Percentiles rank a stretch among this genome's conserved stretches.
These are phyloP conservation scores for Chaetomiaceae sp. DNA, from an alignment of 2,329 filamentous ascomycete genomes.

Conservation along the genomic window DNA sequence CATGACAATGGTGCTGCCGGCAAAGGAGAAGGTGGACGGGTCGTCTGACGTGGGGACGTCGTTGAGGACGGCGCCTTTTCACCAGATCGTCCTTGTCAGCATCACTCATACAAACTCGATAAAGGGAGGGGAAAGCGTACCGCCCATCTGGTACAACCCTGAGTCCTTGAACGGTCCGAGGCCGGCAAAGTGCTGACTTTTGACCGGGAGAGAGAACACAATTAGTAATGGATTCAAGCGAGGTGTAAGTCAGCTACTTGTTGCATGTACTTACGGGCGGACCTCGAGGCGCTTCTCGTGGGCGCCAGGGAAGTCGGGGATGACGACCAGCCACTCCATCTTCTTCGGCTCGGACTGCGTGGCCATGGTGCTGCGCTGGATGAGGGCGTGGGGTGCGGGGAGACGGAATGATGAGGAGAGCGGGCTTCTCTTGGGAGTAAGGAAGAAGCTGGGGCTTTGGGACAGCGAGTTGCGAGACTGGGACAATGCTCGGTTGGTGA, in stretches of 20 bases:
- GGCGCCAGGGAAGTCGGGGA: slow-evolving; percentile 61
- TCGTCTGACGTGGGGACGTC: slow-evolving; percentile 60
- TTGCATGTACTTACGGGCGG: slow-evolving; percentile 45
- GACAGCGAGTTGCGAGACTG: not conserved
- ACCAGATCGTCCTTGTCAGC: too few relatives aligned
- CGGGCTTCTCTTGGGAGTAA: too few relatives aligned
- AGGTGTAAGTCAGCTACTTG: too few relatives aligned
- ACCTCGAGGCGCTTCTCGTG: slow-evolving; percentile 59
- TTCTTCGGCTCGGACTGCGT: slow-evolving; percentile 37
- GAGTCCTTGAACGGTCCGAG: slow-evolving; percentile 49
- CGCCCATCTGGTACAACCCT: slow-evolving; percentile 61
- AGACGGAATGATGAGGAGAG: not conserved
- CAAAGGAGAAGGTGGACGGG: slow-evolving; percentile 59
- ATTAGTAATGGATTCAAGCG: too few relatives aligned
- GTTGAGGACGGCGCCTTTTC: slow-evolving; percentile 61
- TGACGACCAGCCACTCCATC: slow-evolving; percentile 63
- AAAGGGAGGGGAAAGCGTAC: slow-evolving; percentile 36
- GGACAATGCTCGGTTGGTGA: slow-evolving; percentile 1
- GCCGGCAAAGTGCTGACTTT: slow-evolving; percentile 51
- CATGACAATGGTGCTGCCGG: slow-evolving; percentile 67
- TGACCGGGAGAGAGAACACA: too few relatives aligned
- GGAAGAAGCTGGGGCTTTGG: not conserved
- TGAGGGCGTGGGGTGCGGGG: not conserved
- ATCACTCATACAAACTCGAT: too few relatives aligned
- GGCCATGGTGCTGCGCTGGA: slow-evolving; percentile 21